A percentile compares a stretch with the other conserved stretches of the same genome.
Conservation (phyloP, 2,329 filamentous ascomycete species). For the Fusarium pseudoanthophilum region DNA sequence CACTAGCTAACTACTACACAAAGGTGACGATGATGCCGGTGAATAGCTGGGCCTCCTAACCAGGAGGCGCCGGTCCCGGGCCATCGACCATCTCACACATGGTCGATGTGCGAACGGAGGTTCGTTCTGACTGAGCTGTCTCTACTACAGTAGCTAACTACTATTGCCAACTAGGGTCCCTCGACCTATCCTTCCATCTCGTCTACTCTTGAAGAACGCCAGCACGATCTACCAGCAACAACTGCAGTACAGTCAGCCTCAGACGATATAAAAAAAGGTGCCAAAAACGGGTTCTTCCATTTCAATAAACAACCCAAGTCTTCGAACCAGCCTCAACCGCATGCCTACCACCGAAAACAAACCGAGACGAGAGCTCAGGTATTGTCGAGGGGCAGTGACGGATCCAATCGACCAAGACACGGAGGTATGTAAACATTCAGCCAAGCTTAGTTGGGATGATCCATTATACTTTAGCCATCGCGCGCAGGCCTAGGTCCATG, state of each 20-base stretch:
- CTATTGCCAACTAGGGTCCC: conserved; percentile 29
- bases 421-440: conserved; percentile 49
- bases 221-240: too few species aligned
- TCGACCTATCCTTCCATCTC: conserved; percentile 45
- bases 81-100: too few species aligned
- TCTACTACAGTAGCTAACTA: not conserved
- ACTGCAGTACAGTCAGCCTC: too few species aligned
- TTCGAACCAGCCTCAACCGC: too few species aligned
- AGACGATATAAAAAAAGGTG: too few species aligned
- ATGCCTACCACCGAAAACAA: too few species aligned
- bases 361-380: too few species aligned
- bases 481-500: conserved; percentile 18
- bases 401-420: conserved; percentile 44
- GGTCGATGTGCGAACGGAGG: not conserved
- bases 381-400: conserved; percentile 52
- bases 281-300: too few species aligned
- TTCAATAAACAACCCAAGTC: too few species aligned
- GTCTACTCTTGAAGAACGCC: conserved; percentile 39
- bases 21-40: not conserved
- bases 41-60: not conserved
- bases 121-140: not conserved
- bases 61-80: not conserved
- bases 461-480: conserved; percentile 32
- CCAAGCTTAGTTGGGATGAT: conserved; percentile 25
- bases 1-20: not conserved